These are phyloP conservation scores for Rhodotorula sp. DNA, from an alignment of 1,284 basidiomycete species.

Conservation along the genomic window DNA sequence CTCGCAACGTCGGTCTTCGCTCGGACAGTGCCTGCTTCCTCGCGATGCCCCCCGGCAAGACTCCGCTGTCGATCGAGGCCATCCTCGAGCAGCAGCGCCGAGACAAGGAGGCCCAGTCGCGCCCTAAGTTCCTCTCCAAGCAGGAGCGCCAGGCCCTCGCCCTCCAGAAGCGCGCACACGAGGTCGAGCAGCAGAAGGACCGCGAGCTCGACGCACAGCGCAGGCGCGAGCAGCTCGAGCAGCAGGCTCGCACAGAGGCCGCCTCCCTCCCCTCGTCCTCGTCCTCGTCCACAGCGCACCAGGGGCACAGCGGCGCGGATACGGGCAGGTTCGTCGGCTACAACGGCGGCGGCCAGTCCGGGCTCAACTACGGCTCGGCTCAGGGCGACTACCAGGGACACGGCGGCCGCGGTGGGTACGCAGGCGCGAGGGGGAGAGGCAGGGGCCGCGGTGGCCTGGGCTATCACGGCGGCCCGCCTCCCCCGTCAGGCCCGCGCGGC, in stretches of 20 bases:
- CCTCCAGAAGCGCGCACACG: constrained; percentile 77
- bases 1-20: neutral
- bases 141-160: constrained; percentile 85
- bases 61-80: constrained; percentile 65
- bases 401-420: constrained; percentile 1
- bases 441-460: constrained; percentile 18
- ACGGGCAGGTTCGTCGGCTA: constrained; percentile 18
- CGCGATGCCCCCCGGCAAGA: constrained; percentile 25
- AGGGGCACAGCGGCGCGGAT: neutral
- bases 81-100: constrained; percentile 80
- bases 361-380: constrained; percentile 17
- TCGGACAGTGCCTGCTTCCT: neutral
- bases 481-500: neutral
- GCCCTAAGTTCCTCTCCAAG: constrained; percentile 86
- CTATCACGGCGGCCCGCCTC: constrained; percentile 7
- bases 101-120: constrained; percentile 83
- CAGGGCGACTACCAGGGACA: neutral
- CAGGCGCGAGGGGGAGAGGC: constrained; percentile 6
- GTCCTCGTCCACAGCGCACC: too few relatives aligned
- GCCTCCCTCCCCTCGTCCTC: constrained; percentile 12
- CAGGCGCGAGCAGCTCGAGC: constrained; percentile 70
- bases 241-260: constrained; percentile 69
- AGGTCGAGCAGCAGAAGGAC: constrained; percentile 66
- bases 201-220: constrained; percentile 61
- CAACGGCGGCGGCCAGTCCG: neutral